Conservation (phyloP, 2,329 filamentous ascomycete species). For the Trichoderma cornu-damae region DNA sequence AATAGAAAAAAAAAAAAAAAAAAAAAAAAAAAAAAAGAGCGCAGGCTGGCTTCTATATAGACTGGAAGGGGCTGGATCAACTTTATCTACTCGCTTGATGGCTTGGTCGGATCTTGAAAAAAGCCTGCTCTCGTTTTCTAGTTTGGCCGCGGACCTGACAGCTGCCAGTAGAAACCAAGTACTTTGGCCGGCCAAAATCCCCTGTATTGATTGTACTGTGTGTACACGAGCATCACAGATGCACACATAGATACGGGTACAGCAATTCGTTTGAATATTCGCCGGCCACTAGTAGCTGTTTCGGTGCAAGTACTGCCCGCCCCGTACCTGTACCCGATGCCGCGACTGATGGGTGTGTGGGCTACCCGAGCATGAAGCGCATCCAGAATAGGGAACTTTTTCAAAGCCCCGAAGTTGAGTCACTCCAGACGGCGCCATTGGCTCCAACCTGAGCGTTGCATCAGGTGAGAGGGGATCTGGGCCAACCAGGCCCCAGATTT, state of each 20-base stretch:
- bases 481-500: conserved; percentile 34
- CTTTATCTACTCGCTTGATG: conserved; percentile 7
- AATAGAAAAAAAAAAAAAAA: neutral
- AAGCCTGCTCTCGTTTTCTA: neutral
- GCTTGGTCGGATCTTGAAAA: neutral
- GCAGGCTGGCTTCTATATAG: no score
- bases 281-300: no score
- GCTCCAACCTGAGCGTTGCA: conserved; percentile 28
- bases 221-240: neutral
- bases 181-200: neutral
- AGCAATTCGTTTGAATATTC: no score
- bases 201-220: no score
- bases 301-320: neutral
- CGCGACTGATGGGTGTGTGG: neutral
- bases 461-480: conserved; percentile 21
- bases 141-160: neutral
- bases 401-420: conserved; percentile 27
- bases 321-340: neutral
- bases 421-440: conserved; percentile 27
- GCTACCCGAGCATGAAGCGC: neutral
- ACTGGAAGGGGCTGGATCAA: neutral
- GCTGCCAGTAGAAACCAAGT: no score
- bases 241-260: neutral
- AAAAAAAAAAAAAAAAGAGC: neutral
- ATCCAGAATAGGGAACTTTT: conserved; percentile 5